Base-by-base conservation (phyloP, 805 yeast species). In the Myxozyma lipomycoides region DNA sequence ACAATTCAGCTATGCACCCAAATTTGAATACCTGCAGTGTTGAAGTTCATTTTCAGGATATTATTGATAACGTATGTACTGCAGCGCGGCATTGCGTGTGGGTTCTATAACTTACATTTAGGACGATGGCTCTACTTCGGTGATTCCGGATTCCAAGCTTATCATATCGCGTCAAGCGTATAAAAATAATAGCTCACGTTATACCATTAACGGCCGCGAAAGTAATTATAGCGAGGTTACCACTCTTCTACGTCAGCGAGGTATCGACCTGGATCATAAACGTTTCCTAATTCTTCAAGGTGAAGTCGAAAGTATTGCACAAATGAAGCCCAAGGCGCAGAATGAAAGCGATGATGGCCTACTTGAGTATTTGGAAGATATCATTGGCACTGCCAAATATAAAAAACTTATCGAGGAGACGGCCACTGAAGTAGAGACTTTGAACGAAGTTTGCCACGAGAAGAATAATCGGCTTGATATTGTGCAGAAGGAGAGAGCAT, bases 301-400 rank as follows among this genome's bases (percentile, higher is more conserved):
- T 66, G 99, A 93, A 66, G 98, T 93, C 39, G 99, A 93, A 70
- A 84, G 90, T 58, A 93, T 93, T 63, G 97, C 98, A 0, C 97
- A 93, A 66, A 95, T 93, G 99, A 91, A 91, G 65, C 86, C 99
- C 9, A 93, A 91, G 64, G 98, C 97, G 0, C 97, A 93, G 62
- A 79, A 75, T 45, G 95, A 87, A 46, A 81, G 81, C 57, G 98
- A 91, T 61, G 98, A 93, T 65, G 99, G 99, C 0, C 72, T 93
- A 24, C 70, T 93, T 36, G 99, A 95, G 64, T 93, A 93, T 65
- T 70, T 93, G 53, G 99, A 93, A 64, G 98, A 95, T 71, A 91
- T 93, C 43, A 93, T 95, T 48, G 99, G 98, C 3, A 95, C 99
- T 0, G 75, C 96, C 1, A 75, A 77, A 43, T 95, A 90, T 65